Percentiles rank a stretch among this genome's conserved stretches.
phyloP scores from a whole-genome alignment of 2,329 filamentous ascomycete species.

The Aspergillus alliaceus region DNA sequence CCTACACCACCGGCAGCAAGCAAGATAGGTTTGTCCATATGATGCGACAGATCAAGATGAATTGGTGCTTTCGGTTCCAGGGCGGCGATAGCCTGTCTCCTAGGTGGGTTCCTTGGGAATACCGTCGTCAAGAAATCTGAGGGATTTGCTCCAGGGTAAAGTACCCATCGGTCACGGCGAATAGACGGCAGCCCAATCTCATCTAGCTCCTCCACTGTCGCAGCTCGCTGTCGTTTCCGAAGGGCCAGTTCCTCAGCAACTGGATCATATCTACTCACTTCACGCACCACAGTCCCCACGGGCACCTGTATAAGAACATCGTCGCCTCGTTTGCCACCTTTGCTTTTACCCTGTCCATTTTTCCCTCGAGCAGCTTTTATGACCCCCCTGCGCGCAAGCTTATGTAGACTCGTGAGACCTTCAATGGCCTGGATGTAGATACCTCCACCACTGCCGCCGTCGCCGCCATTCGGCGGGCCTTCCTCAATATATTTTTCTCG shows the following conservation, averaged over 20 bases:
- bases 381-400: constrained; percentile 75
- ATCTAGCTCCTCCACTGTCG: constrained; percentile 39
- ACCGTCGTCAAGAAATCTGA: constrained; percentile 65
- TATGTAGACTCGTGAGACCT: constrained; percentile 90
- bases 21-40: constrained; percentile 79
- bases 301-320: constrained; percentile 89
- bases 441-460: constrained; percentile 87
- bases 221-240: constrained; percentile 31
- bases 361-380: constrained; percentile 47
- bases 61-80: constrained; percentile 74
- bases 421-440: constrained; percentile 92
- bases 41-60: constrained; percentile 68
- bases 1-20: constrained; percentile 85
- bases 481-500: constrained; percentile 87
- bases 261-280: constrained; percentile 77
- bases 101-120: constrained; percentile 58
- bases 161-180: constrained; percentile 73
- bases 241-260: constrained; percentile 63
- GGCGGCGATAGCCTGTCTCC: constrained; percentile 58
- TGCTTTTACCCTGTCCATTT: constrained; percentile 49
- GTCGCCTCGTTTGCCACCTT: constrained; percentile 73
- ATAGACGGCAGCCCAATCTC: constrained; percentile 43
- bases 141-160: constrained; percentile 77
- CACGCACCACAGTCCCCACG: constrained; percentile 85
- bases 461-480: constrained; percentile 90